Evolutionary conservation across 805 yeast genomes (phyloP), one percentile per base, ranked within the genome.

Genomic region (Candida stauntonica): DNA sequence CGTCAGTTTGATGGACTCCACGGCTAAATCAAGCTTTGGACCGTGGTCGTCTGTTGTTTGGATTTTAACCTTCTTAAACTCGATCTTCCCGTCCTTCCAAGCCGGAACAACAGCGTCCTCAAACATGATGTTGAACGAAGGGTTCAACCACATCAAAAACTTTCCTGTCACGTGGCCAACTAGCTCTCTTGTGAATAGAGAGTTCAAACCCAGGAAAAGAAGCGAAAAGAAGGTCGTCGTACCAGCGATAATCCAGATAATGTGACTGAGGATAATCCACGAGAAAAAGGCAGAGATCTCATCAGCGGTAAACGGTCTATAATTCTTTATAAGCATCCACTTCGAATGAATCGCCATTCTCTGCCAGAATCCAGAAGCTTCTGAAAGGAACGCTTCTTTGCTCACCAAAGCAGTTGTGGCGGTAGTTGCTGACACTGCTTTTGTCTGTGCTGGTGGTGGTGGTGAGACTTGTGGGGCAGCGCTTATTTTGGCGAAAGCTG

Each of bases 81-180:
- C 76, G 41, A 89, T 86, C 48, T 78, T 81, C 1, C 96, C 93
- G 47, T 81, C 85, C 39, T 77, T 73, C 96, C 96, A 91, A 43
- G 86, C 87, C 0, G 97, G 96, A 2, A 86, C 91, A 41, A 88
- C 78, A 0, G 96, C 97, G 54, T 77, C 85, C 57, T 86, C 95
- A 50, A 91, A 91, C 3, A 79, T 79, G 11, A 89, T 88, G 7
- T 80, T 77, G 42, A 89, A 67, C 16, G 84, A 86, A 4, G 94
- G 82, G 51, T 84, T 85, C 29, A 62, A 50, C 39, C 73, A 71
- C 26, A 95, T 87, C 38, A 89, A 72, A 35, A 83, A 58, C 51
- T 80, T 84, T 3, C 96, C 97, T 18, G 86, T 72, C 53, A 75
- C 66, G 36, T 81, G 68, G 1, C 95, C 96, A n/a, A 87, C 86